Conservation (phyloP, 139 green algal species). For the Tetraselmis striata region DNA sequence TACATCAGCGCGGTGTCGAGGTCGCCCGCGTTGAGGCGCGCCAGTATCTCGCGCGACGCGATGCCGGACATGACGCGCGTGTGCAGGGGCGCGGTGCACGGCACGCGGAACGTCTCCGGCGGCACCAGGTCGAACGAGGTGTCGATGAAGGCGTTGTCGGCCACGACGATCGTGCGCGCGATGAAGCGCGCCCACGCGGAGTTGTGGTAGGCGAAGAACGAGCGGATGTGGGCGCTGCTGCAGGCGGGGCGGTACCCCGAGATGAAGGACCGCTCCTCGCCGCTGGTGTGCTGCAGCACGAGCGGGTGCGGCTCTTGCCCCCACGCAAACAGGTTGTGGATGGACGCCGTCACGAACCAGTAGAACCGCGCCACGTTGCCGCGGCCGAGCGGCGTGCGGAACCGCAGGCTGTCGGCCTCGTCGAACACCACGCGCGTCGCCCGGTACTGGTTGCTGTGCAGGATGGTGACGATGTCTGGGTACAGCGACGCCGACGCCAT, state of each 20-base stretch:
- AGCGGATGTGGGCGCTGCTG: neutral
- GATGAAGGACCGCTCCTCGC: no score
- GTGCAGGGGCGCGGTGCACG: neutral
- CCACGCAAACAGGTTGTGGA: neutral
- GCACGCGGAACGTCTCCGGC: neutral
- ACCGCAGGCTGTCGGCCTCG: neutral
- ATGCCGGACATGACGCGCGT: neutral
- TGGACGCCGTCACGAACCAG: neutral
- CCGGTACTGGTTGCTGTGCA: neutral
- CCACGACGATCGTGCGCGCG: neutral
- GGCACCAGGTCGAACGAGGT: neutral
- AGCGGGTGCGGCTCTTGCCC: neutral
- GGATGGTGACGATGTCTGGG: neutral
- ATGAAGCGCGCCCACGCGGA: neutral
- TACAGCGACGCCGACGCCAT: neutral
- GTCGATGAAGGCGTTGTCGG: neutral
- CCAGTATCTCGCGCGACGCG: neutral
- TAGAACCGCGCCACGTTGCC: neutral
- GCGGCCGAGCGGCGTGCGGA: neutral
- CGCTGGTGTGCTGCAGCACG: neutral
- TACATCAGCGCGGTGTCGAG: neutral
- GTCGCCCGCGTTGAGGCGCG: neutral
- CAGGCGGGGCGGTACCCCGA: neutral
- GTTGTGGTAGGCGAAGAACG: neutral
- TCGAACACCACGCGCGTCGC: neutral